These are phyloP conservation scores for Cyanidioschyzon merolae DNA, from an alignment of 23 red algal species.

Conservation along the genomic window DNA sequence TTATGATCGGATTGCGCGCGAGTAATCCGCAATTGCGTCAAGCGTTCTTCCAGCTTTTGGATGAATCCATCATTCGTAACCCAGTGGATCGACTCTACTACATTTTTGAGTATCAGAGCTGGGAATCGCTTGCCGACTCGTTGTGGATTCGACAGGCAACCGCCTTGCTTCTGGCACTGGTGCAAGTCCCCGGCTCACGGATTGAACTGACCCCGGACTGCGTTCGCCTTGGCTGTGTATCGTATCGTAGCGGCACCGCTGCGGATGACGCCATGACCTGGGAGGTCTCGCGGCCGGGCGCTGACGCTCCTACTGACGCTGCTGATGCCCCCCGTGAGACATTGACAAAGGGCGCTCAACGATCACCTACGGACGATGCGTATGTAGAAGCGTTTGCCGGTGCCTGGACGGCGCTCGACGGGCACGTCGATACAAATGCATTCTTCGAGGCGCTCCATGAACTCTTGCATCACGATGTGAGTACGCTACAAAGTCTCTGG, in stretches of 20 bases:
- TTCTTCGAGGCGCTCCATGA: slow-evolving; percentile 35
- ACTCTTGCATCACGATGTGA: slow-evolving; percentile 41
- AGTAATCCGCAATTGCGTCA: slow-evolving; percentile 21
- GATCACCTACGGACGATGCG: neutral
- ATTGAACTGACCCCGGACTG: neutral
- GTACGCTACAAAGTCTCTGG: slow-evolving; percentile 34
- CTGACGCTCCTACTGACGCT: neutral
- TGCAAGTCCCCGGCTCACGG: neutral
- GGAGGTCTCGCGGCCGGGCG: neutral
- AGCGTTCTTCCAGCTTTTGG: slow-evolving; percentile 51
- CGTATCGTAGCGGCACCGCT: neutral
- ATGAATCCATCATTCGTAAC: slow-evolving; percentile 21
- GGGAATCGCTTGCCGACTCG: slow-evolving; percentile 68
- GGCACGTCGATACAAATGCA: neutral
- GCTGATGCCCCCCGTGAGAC: neutral
- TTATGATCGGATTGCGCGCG: slow-evolving; percentile 54
- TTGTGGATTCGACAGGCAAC: slow-evolving; percentile 78
- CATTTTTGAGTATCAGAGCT: slow-evolving; percentile 72
- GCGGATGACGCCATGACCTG: neutral
- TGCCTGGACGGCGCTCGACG: neutral
- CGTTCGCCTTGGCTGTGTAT: neutral
- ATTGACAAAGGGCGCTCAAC: neutral
- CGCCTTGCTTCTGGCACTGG: slow-evolving; percentile 48
- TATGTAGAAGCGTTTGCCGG: neutral
- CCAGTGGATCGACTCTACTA: slow-evolving; percentile 37